Evolutionary conservation across 352 stramenopile genomes (phyloP).

Genomic region (Globisporangium nodosum): DNA sequence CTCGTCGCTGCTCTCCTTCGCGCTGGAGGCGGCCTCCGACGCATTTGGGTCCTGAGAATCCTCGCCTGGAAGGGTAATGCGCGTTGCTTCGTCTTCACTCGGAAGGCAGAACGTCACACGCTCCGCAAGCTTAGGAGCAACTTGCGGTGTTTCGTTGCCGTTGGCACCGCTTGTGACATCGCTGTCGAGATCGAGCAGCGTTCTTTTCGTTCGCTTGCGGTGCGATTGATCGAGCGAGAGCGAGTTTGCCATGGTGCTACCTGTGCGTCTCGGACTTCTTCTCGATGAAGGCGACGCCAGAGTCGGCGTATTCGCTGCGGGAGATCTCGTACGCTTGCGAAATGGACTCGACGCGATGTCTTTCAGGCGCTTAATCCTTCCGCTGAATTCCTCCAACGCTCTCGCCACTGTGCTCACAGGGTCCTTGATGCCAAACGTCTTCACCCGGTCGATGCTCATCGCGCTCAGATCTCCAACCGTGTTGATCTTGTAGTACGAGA

Average conservation of each 20-base stretch:
- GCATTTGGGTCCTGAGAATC: slow-evolving; percentile 37
- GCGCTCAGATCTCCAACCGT: slow-evolving; percentile 64
- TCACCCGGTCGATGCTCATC: slow-evolving; percentile 40
- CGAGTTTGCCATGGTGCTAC: slow-evolving; percentile 10
- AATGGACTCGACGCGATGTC: slow-evolving; percentile 34
- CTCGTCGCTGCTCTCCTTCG: slow-evolving; percentile 30
- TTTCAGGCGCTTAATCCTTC: slow-evolving; percentile 30
- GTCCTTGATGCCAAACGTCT: slow-evolving; percentile 57
- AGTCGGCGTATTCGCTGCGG: slow-evolving; percentile 2
- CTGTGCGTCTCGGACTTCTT: slow-evolving; percentile 30
- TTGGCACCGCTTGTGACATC: background rate
- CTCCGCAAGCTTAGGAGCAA: slow-evolving; percentile 36
- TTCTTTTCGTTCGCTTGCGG: slow-evolving; percentile 42
- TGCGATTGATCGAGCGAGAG: slow-evolving; percentile 26
- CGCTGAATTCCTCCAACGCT: slow-evolving; percentile 52
- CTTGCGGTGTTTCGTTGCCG: slow-evolving; percentile 3
- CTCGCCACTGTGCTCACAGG: slow-evolving; percentile 40
- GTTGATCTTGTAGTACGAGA: slow-evolving; percentile 61
- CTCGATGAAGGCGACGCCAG: slow-evolving; percentile 24
- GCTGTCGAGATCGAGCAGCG: slow-evolving; percentile 27
- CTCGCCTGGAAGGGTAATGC: slow-evolving; percentile 43
- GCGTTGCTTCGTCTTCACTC: slow-evolving; percentile 22
- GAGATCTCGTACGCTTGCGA: slow-evolving; percentile 17
- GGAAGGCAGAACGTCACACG: slow-evolving; percentile 52
- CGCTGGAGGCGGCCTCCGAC: slow-evolving; percentile 7